Evolutionary conservation across 1,284 basidiomycete species (phyloP), one percentile per base, ranked within the genome.

Genomic region (Filobasidium uniguttulatum): DNA sequence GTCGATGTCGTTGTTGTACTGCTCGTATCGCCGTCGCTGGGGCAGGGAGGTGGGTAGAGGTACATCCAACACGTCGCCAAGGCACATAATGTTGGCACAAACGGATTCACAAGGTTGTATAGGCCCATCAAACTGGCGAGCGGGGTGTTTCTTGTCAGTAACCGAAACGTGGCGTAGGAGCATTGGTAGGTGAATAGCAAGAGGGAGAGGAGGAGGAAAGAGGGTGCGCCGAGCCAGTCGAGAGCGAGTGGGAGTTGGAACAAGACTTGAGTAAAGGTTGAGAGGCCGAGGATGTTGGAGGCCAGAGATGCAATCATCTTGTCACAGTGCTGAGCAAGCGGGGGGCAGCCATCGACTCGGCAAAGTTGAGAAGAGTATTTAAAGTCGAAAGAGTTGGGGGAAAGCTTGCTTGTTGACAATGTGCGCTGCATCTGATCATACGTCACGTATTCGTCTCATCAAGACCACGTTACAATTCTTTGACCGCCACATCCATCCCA

Each of bases 191-290:
- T 52, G 19, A 64, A 62, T 51, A 70, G 60, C 20, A 71, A 55
- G 3, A 70, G 63, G 8, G 69, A 71, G 15, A 69, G 63, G 9
- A 71, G 59, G 19, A 71, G 65, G 57, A 71, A 71, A 1, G 66
- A 68, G 14, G 66, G 64, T 19, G 68, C 63, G 28, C 69, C 52
- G 19, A 44, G 49, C 49, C 36, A 49, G 33, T 52, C 43, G 30
- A 38, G 46, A 34, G 40, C 38, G 26, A 54, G 49, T 15, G 40
- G 54, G 19, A 45, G 50, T 37, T 15, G 29, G 43, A 68, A 46
- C 33, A 71, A 58, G 44, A 69, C 63, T 19, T 50, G 53, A 33
- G 49, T 45, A 31, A 43, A 41, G 34, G 49, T 48, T 35, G 35
- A 44, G 14, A 46, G 19, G 33, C 43, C 44, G 30, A 46, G 44